Percentiles rank a stretch among this genome's conserved stretches.
Evolutionary conservation across 108 stramenopile genomes (phyloP).

Genomic region (Bacterosira constricta): DNA sequence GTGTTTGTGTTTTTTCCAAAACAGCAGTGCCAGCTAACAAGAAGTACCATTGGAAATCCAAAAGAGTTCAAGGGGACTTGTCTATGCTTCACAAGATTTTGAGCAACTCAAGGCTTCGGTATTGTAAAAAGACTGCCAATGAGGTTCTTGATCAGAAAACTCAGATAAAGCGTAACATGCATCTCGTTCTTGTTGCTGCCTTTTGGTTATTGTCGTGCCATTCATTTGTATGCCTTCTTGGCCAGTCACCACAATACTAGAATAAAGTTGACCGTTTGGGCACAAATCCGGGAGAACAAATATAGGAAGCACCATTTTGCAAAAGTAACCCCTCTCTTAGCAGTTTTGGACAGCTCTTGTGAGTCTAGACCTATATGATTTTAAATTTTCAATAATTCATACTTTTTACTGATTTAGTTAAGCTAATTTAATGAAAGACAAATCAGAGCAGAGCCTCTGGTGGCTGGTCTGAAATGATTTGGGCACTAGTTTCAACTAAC

Average conservation of each 20-base stretch:
- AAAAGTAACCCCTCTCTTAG: no score
- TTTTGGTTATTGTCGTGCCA: conserved; percentile 68
- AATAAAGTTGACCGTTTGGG: no score
- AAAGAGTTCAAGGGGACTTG: conserved; percentile 36
- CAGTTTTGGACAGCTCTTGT: no score
- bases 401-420: no score
- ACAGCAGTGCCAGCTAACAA: not conserved
- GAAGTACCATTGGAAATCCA: conserved; percentile 18
- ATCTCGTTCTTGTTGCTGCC: conserved; percentile 81
- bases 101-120: conserved; percentile 43
- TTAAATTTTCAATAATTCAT: no score
- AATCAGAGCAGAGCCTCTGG: no score
- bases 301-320: no score
- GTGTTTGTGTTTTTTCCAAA: conserved; percentile 30
- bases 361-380: no score
- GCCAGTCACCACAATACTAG: conserved; percentile 9
- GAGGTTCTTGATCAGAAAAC: conserved; percentile 55
- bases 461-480: no score
- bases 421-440: no score
- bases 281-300: no score
- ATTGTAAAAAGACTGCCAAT: conserved; percentile 50
- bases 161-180: conserved; percentile 62
- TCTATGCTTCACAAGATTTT: conserved; percentile 33
- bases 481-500: no score
- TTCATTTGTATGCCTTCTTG: conserved; percentile 47